Conservation (phyloP, 2,329 filamentous ascomycete genomes). For the Colletotrichum somersetense region DNA sequence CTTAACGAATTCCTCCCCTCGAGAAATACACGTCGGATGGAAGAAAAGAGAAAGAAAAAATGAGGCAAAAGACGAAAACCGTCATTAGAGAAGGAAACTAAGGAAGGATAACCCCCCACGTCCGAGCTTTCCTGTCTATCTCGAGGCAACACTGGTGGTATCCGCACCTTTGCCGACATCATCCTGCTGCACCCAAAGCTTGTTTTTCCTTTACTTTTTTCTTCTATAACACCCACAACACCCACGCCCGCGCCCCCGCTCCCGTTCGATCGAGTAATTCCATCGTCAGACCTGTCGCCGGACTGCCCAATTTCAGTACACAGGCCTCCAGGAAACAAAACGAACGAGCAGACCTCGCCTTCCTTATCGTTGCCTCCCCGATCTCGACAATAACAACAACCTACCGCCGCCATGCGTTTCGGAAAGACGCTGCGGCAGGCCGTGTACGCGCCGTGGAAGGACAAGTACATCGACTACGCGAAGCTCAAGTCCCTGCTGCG, state of each 20-base stretch:
- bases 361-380: not conserved
- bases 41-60: no score
- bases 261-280: conserved; percentile 22
- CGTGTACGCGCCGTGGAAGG: conserved; percentile 89
- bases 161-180: conserved; percentile 17
- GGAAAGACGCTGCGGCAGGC: conserved; percentile 87
- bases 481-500: conserved; percentile 92
- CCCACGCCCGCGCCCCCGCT: conserved; percentile 2
- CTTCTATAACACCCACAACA: not conserved
- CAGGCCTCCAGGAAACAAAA: not conserved
- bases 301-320: not conserved
- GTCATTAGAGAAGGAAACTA: not conserved
- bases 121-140: conserved; percentile 10
- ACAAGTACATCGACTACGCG: conserved; percentile 93
- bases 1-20: not conserved
- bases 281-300: not conserved
- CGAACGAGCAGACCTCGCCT: conserved; percentile 2
- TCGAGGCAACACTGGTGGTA: not conserved
- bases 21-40: not conserved
- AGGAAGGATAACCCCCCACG: not conserved
- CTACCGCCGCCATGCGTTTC: conserved; percentile 80
- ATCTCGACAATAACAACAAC: not conserved
- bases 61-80: no score
- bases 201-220: conserved; percentile 22
- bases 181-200: conserved; percentile 31